A percentile compares a stretch with the other conserved stretches of the same genome.
Evolutionary conservation across 2,329 filamentous ascomycete species (phyloP).

Genomic region (Cladophialophora carrionii): DNA sequence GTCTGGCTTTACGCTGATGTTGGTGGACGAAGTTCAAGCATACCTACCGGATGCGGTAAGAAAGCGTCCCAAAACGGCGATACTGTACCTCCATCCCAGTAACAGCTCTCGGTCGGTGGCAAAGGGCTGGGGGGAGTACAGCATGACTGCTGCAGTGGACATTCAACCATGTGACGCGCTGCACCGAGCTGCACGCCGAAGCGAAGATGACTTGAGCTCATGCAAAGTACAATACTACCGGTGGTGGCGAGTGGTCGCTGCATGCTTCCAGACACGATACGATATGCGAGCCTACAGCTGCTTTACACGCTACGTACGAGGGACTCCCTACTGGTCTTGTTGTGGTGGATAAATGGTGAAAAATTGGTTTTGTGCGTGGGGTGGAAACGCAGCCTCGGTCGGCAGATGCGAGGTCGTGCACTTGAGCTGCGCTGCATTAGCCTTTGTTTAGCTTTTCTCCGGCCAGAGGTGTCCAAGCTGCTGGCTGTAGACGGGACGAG

Average conservation of each 20-base stretch:
- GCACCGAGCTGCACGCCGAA: background rate
- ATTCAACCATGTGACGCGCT: background rate
- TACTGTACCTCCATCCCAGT: background rate
- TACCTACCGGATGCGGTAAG: constrained; percentile 12
- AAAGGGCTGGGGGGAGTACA: background rate
- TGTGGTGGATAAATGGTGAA: background rate
- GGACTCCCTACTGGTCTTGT: background rate
- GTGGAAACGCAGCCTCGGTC: constrained; percentile 11
- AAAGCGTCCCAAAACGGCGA: constrained; percentile 16
- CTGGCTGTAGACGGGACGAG: background rate
- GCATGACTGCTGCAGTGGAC: background rate
- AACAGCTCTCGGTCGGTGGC: background rate
- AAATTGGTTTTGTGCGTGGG: constrained; percentile 11
- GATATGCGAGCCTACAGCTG: background rate
- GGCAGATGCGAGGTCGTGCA: constrained; percentile 11
- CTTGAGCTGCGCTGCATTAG: constrained; percentile 30
- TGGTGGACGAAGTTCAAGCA: constrained; percentile 23
- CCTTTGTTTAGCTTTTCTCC: constrained; percentile 7
- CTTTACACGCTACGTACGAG: background rate
- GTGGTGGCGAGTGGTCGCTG: background rate
- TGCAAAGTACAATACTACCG: no score
- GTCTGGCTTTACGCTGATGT: constrained; percentile 27
- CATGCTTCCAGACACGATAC: background rate
- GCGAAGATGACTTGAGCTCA: background rate
- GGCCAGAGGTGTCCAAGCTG: background rate